Base-by-base conservation (phyloP, 139 green algal species). In the Volvox reticuliferus region DNA sequence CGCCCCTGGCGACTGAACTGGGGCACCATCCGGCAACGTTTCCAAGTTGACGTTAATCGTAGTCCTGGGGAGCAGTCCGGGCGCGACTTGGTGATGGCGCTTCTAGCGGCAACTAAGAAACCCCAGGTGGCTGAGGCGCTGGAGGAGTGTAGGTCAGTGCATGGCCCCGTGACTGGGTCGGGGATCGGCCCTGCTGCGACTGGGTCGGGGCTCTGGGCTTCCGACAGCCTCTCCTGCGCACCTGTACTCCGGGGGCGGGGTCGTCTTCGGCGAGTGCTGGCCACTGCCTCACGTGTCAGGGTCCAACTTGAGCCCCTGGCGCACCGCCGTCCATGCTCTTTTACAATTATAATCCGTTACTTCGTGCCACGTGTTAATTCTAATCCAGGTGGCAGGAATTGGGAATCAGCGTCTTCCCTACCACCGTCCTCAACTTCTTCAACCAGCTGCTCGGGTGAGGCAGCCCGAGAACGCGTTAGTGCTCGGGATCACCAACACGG, bases 381-480 rank as follows among this genome's bases (percentile, higher is more conserved):
- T 12, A 13, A 17, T 18, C 20, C 63, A 79, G 82, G 63, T 88
- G 63, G 63, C 32, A 50, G 21, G n/a, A 88, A 35, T 24, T 65
- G 63, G 28, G 26, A 17, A 32, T 19, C 12, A 5, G 9, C 32
- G 30, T 20, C 26, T 26, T 79, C 1, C 21, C 14, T 6, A 18
- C 62, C 1, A 65, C 82, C n/a, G 1, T 63, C 0, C 22, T 62
- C 19, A 88, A 88, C 63, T 13, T 65, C 20, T 79, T 55, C 63
- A 79, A 88, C 63, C 82, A 88, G 63, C 3, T 88, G 33, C 63
- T 88, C 21, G 82, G 82, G 82, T 88, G 22, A 61, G 81, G 1
- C 14, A 24, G 1, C 0, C n/a, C 61, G n/a, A 17, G 44, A 5
- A 9, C 44, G 44, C 44, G 5, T 55, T 9, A 55, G 44, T 55